Evolutionary conservation across 495 filamentous ascomycete species (phyloP).

Genomic region (Talaromyces borbonicus): DNA sequence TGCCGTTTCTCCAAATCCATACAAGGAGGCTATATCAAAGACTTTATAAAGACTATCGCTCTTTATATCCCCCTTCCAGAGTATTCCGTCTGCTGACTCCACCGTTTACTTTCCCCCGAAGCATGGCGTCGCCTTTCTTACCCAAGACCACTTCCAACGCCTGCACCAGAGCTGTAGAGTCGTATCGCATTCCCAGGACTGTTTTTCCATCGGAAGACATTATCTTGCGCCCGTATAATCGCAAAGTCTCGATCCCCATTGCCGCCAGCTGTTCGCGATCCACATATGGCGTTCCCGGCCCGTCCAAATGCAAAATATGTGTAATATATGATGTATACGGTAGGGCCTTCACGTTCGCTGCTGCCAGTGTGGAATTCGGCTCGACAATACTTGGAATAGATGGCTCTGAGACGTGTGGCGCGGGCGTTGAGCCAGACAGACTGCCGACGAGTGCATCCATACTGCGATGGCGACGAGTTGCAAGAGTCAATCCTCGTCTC

Average conservation of each 20-base stretch:
- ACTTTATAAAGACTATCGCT: slow-evolving; percentile 14
- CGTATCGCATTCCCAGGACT: slow-evolving; percentile 55
- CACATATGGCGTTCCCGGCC: slow-evolving; percentile 57
- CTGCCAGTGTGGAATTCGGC: neutral
- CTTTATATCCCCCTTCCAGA: slow-evolving; percentile 31
- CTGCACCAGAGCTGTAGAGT: slow-evolving; percentile 62
- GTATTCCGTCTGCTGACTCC: slow-evolving; percentile 62
- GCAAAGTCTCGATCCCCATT: slow-evolving; percentile 67
- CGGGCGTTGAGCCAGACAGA: slow-evolving; percentile 1
- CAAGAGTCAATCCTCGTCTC: slow-evolving; percentile 1
- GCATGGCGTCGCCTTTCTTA: slow-evolving; percentile 46
- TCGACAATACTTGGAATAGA: slow-evolving; percentile 11
- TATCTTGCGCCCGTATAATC: slow-evolving; percentile 61
- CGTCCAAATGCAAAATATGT: slow-evolving; percentile 75
- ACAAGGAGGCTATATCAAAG: too few species aligned
- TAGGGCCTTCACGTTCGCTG: slow-evolving; percentile 9
- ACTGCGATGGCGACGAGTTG: neutral
- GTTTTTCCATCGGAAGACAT: slow-evolving; percentile 22
- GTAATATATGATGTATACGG: slow-evolving; percentile 59
- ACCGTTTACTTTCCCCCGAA: slow-evolving; percentile 29
- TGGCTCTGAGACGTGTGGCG: neutral
- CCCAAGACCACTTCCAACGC: slow-evolving; percentile 73
- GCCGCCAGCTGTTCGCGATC: slow-evolving; percentile 51
- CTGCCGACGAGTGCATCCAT: neutral
- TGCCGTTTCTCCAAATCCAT: too few species aligned